These are phyloP conservation scores for Xerophyta viscosa DNA, from an alignment of 106 monocot species.

Conservation along the genomic window DNA sequence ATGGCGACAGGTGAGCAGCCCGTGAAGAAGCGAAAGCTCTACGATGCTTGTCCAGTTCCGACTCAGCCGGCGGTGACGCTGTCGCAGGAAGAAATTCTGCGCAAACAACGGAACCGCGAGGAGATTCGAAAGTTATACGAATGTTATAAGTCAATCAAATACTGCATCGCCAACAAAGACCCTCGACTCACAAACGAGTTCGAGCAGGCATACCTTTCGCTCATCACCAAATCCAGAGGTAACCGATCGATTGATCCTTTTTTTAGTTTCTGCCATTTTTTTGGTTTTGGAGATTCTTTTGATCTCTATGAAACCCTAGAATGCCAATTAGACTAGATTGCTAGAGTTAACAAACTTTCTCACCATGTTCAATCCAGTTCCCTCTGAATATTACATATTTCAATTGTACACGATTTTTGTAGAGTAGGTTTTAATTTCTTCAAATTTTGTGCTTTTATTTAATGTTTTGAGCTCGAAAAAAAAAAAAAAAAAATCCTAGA, in stretches of 20 bases:
- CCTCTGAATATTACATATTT: too few relatives aligned
- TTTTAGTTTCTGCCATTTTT: too few relatives aligned
- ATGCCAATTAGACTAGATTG: background rate
- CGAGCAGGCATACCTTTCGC: slow-evolving; percentile 85
- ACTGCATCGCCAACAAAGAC: slow-evolving; percentile 61
- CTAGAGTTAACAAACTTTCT: background rate
- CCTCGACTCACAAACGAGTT: slow-evolving; percentile 65
- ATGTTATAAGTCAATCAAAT: slow-evolving; percentile 66
- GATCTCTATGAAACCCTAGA: too few relatives aligned
- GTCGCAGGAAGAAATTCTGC: slow-evolving; percentile 59
- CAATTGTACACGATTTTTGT: too few relatives aligned
- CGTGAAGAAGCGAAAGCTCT: slow-evolving; percentile 72
- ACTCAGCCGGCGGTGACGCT: slow-evolving; percentile 2
- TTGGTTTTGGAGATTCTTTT: background rate
- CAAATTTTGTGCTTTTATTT: too few relatives aligned
- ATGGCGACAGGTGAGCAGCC: slow-evolving; percentile 45
- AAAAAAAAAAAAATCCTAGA: too few relatives aligned
- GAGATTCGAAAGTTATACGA: slow-evolving; percentile 72
- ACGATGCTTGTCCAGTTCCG: slow-evolving; percentile 9
- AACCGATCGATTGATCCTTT: background rate
- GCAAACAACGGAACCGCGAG: slow-evolving; percentile 58
- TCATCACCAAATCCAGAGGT: slow-evolving; percentile 93
- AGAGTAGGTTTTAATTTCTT: too few relatives aligned
- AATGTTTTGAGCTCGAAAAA: too few relatives aligned
- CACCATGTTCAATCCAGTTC: too few relatives aligned